Conservation (phyloP, 192 early-diverging fungal genomes). For the Coemansia sp. region DNA sequence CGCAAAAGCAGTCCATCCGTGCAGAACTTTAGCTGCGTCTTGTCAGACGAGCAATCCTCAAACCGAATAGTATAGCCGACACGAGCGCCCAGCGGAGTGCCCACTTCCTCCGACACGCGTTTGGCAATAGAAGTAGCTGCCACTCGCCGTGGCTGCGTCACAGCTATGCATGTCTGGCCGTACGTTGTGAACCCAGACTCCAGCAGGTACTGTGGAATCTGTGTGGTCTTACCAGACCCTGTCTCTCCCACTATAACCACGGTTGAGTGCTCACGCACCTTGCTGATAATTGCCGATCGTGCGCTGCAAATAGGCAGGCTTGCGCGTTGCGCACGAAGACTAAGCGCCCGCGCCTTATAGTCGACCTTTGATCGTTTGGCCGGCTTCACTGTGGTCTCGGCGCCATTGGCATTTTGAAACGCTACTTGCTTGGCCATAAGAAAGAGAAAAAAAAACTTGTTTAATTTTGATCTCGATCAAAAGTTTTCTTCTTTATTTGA, state of each 20-base stretch:
- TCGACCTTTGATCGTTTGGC: constrained; percentile 5
- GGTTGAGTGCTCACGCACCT: constrained; percentile 33
- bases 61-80: constrained; percentile 97
- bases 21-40: constrained; percentile 87
- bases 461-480: not conserved
- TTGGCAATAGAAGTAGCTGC: constrained; percentile 80
- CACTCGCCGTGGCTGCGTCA: constrained; percentile 83
- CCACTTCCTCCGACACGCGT: constrained; percentile 79
- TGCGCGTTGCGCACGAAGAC: constrained; percentile 36
- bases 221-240: constrained; percentile 79
- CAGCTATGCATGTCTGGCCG: constrained; percentile 65
- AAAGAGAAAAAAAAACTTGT: not conserved
- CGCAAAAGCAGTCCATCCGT: constrained; percentile 96
- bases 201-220: constrained; percentile 92
- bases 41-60: constrained; percentile 78
- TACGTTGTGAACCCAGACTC: constrained; percentile 60
- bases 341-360: constrained; percentile 18
- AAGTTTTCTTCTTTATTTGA: not conserved
- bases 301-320: constrained; percentile 57
- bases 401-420: not conserved
- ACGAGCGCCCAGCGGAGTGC: constrained; percentile 62
- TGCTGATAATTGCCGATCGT: constrained; percentile 21
- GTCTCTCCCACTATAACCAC: constrained; percentile 80
- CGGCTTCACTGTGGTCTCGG: not conserved
- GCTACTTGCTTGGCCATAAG: not conserved